phyloP scores from a whole-genome alignment of 1,284 basidiomycete genomes.

The Melampsora abietis-canadensis region DNA sequence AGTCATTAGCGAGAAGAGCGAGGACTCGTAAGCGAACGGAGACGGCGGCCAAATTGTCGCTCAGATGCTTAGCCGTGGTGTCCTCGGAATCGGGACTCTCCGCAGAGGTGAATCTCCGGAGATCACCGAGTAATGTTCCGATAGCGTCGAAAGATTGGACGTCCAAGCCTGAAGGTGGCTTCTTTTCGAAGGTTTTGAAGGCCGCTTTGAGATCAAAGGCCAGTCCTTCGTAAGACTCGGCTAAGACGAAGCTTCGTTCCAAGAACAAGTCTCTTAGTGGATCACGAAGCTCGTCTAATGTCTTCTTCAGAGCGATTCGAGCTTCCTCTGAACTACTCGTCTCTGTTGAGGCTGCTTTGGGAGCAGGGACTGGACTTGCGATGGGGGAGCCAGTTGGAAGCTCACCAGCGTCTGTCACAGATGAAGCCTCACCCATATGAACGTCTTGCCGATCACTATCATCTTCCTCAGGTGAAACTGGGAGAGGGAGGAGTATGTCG shows the following conservation, averaged over 20 bases:
- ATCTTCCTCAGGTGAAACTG: conserved; percentile 46
- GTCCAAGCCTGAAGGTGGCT: conserved; percentile 42
- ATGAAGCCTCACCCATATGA: background rate
- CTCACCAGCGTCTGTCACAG: background rate
- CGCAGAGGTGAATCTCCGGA: conserved; percentile 35
- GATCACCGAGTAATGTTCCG: conserved; percentile 34
- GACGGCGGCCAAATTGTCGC: conserved; percentile 44
- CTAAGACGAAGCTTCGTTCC: conserved; percentile 68
- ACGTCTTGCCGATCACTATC: conserved; percentile 44
- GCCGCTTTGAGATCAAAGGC: conserved; percentile 83
- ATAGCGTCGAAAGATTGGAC: conserved; percentile 44
- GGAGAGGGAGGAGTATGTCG: background rate
- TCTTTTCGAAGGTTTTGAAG: conserved; percentile 59
- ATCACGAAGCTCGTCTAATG: conserved; percentile 67
- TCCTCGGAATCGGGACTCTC: conserved; percentile 40
- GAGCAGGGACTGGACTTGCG: conserved; percentile 48
- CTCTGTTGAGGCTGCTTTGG: conserved; percentile 45
- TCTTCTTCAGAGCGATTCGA: conserved; percentile 54
- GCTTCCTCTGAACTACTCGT: conserved; percentile 56
- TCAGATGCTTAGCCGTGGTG: conserved; percentile 45
- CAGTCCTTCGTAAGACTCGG: conserved; percentile 79
- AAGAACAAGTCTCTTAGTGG: conserved; percentile 66
- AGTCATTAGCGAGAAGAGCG: conserved; percentile 49
- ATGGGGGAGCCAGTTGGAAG: background rate
- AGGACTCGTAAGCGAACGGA: conserved; percentile 48